Conservation (phyloP, 306 rosid genomes). For the Arachis hypogaea region DNA sequence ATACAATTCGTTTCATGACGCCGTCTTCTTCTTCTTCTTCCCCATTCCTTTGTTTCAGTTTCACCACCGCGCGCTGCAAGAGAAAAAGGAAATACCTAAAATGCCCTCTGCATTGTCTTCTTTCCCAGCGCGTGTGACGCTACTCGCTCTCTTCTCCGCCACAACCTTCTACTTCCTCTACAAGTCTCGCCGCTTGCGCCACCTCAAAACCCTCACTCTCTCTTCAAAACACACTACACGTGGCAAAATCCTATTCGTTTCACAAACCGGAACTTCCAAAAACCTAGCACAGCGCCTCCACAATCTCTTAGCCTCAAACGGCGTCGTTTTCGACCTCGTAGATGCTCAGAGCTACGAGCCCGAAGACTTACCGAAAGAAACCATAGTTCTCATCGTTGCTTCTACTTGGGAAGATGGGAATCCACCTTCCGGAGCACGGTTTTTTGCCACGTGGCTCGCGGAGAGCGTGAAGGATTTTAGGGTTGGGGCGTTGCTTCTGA, state of each 20-base stretch:
- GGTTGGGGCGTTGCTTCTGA: conserved; percentile 79
- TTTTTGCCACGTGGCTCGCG: conserved; percentile 82
- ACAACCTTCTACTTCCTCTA: conserved; percentile 77
- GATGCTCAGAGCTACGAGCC: conserved; percentile 77
- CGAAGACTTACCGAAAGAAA: conserved; percentile 81
- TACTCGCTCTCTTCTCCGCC: conserved; percentile 88
- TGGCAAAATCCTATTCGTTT: conserved; percentile 67
- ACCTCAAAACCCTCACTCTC: conserved; percentile 50
- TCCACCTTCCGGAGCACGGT: conserved; percentile 59
- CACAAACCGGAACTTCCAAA: conserved; percentile 81
- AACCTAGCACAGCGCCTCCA: conserved; percentile 79
- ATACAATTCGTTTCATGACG: neutral
- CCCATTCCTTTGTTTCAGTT: neutral
- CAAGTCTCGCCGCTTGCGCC: conserved; percentile 76
- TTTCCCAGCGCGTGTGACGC: conserved; percentile 63
- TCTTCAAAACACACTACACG: neutral
- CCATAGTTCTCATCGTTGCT: conserved; percentile 63
- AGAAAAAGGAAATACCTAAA: no score
- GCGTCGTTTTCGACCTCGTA: conserved; percentile 60
- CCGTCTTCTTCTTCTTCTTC: neutral
- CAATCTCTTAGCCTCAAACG: conserved; percentile 51
- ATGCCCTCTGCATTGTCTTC: conserved; percentile 44
- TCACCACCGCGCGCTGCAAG: conserved; percentile 11
- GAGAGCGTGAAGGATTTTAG: conserved; percentile 84
- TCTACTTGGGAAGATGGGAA: conserved; percentile 94